Conservation (phyloP, 257 asterid species). For the Forsythia suspensa region DNA sequence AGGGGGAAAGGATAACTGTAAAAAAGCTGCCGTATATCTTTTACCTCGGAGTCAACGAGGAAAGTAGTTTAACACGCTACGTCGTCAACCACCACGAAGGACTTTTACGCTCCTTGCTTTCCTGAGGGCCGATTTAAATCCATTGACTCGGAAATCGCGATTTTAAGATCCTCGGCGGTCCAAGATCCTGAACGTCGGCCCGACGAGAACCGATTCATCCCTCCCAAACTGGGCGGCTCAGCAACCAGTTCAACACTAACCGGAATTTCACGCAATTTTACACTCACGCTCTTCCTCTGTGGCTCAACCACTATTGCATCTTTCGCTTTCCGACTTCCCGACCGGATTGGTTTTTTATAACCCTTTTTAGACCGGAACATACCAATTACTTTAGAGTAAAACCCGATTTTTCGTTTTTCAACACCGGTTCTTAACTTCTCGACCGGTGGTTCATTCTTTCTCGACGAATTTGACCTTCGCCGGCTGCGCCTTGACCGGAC, state of each 20-base stretch:
- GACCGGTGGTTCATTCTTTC: conserved; percentile 19
- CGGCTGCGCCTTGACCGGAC: conserved; percentile 63
- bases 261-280: conserved; percentile 21
- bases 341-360: conserved; percentile 18
- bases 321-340: conserved; percentile 21
- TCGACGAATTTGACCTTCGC: conserved; percentile 36
- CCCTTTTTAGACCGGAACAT: conserved; percentile 36
- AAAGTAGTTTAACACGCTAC: conserved; percentile 19
- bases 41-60: conserved; percentile 1
- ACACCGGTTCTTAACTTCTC: conserved; percentile 30
- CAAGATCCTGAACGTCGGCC: conserved; percentile 36
- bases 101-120: neutral
- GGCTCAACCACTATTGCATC: conserved; percentile 29
- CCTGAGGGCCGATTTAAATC: conserved; percentile 25
- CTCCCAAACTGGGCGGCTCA: conserved; percentile 42
- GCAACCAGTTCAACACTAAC: conserved; percentile 16
- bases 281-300: conserved; percentile 27
- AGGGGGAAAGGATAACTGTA: neutral
- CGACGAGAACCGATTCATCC: conserved; percentile 46
- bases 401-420: conserved; percentile 45
- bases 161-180: conserved; percentile 28
- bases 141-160: conserved; percentile 18
- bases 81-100: conserved; percentile 21
- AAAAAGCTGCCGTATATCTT: conserved; percentile 21
- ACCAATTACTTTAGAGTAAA: conserved; percentile 35